Percentiles rank a stretch among this genome's conserved stretches.
These are phyloP conservation scores for Wallacemonas sp. DNA, from an alignment of 208 protist genomes.

Conservation along the genomic window DNA sequence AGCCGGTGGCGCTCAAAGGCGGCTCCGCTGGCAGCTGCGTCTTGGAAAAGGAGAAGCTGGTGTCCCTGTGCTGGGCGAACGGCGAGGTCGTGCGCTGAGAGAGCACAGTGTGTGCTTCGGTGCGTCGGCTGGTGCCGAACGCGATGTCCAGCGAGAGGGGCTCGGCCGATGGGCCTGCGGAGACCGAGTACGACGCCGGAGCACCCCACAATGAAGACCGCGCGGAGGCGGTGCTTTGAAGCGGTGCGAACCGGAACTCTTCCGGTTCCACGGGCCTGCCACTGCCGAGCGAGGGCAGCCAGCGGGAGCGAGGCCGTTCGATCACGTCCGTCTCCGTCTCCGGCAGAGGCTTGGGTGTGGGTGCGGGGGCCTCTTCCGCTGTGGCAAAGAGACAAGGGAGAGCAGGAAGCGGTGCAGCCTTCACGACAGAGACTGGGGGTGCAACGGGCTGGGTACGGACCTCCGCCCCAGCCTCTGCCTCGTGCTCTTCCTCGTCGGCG, in stretches of 20 bases:
- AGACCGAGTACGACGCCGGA: no score
- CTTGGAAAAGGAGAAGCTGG: conserved; percentile 2
- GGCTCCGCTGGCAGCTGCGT: neutral
- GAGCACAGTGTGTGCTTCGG: conserved; percentile 6
- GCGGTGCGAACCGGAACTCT: conserved; percentile 2
- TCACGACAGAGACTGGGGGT: neutral
- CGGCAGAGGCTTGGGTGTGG: neutral
- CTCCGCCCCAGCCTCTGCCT: neutral
- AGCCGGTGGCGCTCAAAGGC: neutral
- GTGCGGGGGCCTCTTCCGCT: neutral
- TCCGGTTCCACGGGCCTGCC: neutral
- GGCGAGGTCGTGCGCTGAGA: neutral
- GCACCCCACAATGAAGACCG: no score
- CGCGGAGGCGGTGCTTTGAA: neutral
- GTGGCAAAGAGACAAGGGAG: neutral
- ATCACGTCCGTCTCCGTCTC: no score
- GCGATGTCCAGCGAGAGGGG: conserved; percentile 2
- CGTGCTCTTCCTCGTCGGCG: no score
- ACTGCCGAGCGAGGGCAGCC: neutral
- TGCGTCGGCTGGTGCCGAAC: conserved; percentile 9
- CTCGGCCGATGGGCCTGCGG: no score
- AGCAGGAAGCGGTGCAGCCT: neutral
- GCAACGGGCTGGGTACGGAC: neutral
- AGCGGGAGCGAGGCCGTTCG: neutral
- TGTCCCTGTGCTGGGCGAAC: neutral